A percentile compares a stretch with the other conserved stretches of the same genome.
Evolutionary conservation across 305 asterid species (phyloP).

Genomic region (Plantago rigida): DNA sequence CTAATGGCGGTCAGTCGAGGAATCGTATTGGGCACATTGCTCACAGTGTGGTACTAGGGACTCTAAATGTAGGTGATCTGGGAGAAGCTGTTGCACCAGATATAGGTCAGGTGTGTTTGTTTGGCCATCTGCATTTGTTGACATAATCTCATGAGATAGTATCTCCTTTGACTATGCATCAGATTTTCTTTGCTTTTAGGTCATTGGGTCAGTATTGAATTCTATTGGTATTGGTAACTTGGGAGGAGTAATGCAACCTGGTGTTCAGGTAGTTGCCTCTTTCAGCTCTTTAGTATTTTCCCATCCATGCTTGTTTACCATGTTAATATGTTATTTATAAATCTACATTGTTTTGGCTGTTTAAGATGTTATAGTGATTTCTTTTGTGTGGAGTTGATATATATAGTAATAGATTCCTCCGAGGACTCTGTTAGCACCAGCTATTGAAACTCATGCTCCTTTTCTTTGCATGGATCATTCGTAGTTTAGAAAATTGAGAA

Average conservation of each 20-base stretch:
- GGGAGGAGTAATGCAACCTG: constrained; percentile 51
- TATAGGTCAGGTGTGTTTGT: constrained; percentile 45
- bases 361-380: no score
- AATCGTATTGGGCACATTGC: constrained; percentile 64
- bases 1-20: constrained; percentile 41
- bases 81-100: no score
- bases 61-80: no score
- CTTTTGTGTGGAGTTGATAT: no score
- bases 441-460: no score
- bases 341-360: no score
- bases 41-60: constrained; percentile 42
- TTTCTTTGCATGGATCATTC: no score
- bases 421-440: no score
- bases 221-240: constrained; percentile 55
- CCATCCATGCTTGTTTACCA: not conserved
- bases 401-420: no score
- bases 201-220: constrained; percentile 79
- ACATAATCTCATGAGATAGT: constrained; percentile 1
- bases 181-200: constrained; percentile 35
- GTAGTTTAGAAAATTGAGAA: no score
- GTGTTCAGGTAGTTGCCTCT: constrained; percentile 43
- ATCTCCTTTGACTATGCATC: not conserved
- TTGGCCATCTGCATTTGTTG: constrained; percentile 13
- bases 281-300: constrained; percentile 1
- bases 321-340: no score